A percentile compares a stretch with the other conserved stretches of the same genome.
phyloP scores from a whole-genome alignment of 345 rosid genomes.

The Excoecaria cochinchinensis region DNA sequence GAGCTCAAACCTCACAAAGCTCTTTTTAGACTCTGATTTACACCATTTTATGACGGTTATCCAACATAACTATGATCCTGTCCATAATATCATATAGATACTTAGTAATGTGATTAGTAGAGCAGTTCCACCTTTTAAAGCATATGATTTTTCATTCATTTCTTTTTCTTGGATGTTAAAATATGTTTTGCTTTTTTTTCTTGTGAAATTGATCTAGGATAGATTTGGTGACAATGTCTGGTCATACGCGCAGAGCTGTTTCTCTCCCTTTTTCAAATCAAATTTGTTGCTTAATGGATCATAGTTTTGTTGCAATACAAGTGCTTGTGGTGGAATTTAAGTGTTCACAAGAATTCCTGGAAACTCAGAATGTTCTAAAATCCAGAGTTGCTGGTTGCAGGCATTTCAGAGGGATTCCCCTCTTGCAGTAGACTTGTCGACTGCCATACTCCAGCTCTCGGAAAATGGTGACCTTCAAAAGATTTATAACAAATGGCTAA shows the following conservation, averaged over 20 bases:
- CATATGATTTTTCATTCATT: too few relatives aligned
- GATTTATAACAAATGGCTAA: conserved; percentile 79
- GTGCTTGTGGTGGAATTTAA: background rate
- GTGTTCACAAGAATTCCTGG: background rate
- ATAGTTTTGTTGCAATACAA: background rate
- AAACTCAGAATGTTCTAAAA: background rate
- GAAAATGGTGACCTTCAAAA: conserved; percentile 83
- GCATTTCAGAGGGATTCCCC: conserved; percentile 95
- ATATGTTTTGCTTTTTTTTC: too few relatives aligned
- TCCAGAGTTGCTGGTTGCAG: conserved; percentile 37
- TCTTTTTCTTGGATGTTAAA: too few relatives aligned
- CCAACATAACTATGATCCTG: background rate
- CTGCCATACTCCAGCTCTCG: conserved; percentile 78
- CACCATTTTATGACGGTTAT: too few relatives aligned
- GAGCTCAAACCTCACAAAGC: background rate
- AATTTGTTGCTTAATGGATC: background rate
- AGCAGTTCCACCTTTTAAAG: background rate
- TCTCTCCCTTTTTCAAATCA: background rate
- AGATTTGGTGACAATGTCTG: too few relatives aligned
- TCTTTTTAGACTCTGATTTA: background rate
- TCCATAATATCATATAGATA: background rate
- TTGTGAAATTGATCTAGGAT: too few relatives aligned
- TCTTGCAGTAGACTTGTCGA: conserved; percentile 82
- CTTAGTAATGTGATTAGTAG: background rate
- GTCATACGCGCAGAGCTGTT: too few relatives aligned